A percentile compares a stretch with the other conserved stretches of the same genome.
These are phyloP conservation scores for Extremus antarcticus DNA, from an alignment of 495 filamentous ascomycete species.

Conservation along the genomic window DNA sequence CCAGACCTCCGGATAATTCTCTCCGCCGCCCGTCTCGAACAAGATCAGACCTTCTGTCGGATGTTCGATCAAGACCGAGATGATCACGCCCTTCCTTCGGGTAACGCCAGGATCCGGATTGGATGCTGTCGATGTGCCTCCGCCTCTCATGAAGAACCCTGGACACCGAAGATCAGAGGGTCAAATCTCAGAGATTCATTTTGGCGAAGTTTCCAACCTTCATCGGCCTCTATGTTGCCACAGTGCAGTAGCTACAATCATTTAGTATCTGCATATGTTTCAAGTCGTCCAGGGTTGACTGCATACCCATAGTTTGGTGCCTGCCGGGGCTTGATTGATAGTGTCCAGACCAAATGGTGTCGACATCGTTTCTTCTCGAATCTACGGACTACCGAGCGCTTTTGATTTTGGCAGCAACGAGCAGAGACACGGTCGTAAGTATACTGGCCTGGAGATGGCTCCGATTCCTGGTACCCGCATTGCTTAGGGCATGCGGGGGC, in stretches of 20 bases:
- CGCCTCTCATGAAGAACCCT: conserved; percentile 7
- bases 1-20: conserved; percentile 33
- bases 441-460: too few relatives aligned
- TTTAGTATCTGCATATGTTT: too few relatives aligned
- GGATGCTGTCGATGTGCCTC: conserved; percentile 17
- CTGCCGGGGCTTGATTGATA: neutral
- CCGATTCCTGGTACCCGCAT: neutral
- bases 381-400: too few relatives aligned
- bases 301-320: conserved; percentile 25
- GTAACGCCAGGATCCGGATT: conserved; percentile 14
- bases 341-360: neutral
- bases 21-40: conserved; percentile 40
- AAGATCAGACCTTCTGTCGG: conserved; percentile 39
- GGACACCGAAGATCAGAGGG: too few relatives aligned
- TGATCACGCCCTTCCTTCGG: conserved; percentile 12
- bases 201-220: too few relatives aligned
- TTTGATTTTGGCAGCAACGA: too few relatives aligned
- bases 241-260: conserved; percentile 19
- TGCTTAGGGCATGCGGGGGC: neutral
- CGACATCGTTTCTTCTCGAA: too few relatives aligned
- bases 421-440: too few relatives aligned
- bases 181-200: too few relatives aligned
- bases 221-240: conserved; percentile 24
- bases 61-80: conserved; percentile 32
- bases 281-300: neutral